Evolutionary conservation across 306 rosid species (phyloP).

Genomic region (Adenanthera pavonina): DNA sequence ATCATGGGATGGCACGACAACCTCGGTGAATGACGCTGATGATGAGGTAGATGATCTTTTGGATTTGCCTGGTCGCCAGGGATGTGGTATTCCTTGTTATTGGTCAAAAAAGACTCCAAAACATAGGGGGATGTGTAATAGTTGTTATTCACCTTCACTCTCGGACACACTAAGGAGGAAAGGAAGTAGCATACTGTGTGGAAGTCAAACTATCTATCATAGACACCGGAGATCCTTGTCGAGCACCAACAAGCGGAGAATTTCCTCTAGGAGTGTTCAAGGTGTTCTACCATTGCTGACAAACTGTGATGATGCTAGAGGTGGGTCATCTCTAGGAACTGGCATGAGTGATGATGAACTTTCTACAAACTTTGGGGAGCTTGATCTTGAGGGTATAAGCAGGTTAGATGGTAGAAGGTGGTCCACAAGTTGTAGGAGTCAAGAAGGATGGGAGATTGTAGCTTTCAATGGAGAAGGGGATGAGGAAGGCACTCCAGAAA

Average conservation of each 20-base stretch:
- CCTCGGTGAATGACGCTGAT: conserved; percentile 78
- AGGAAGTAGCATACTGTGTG: conserved; percentile 83
- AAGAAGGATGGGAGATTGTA: conserved; percentile 88
- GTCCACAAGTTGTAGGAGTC: conserved; percentile 97
- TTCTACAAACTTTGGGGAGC: conserved; percentile 92
- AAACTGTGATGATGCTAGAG: conserved; percentile 63
- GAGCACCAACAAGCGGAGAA: conserved; percentile 62
- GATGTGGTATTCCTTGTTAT: conserved; percentile 97
- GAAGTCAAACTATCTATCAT: conserved; percentile 72
- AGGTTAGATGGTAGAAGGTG: conserved; percentile 96
- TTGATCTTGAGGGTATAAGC: conserved; percentile 98
- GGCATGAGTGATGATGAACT: conserved; percentile 94
- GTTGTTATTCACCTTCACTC: conserved; percentile 91
- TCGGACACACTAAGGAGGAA: conserved; percentile 89
- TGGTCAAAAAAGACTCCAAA: conserved; percentile 90
- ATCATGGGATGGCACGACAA: conserved; percentile 91
- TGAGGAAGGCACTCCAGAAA: conserved; percentile 79
- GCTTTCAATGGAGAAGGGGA: conserved; percentile 79
- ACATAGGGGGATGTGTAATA: conserved; percentile 66
- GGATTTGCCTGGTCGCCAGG: conserved; percentile 86
- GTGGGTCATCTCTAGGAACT: conserved; percentile 81
- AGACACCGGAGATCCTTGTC: conserved; percentile 57
- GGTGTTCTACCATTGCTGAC: conserved; percentile 88
- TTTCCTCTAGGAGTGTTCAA: conserved; percentile 67
- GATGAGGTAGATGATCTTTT: conserved; percentile 81